Base-by-base conservation (phyloP, 2,329 filamentous ascomycete species). In the Cladophialophora bantiana region DNA sequence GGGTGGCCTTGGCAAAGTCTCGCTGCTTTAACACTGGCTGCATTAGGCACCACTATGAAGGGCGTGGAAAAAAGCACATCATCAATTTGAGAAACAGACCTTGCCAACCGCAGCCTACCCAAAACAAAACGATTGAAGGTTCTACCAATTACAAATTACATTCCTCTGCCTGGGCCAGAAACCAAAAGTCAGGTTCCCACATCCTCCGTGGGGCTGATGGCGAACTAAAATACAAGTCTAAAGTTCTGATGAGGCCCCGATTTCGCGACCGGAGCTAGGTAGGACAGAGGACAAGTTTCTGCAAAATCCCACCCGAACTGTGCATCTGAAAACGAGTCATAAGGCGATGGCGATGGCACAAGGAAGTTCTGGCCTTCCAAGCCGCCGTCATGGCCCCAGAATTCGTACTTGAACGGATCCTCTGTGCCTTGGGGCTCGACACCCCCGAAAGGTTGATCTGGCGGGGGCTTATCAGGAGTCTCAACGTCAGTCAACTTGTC, bases 211-310 rank as follows among this genome's bases (percentile, higher is more conserved):
- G 2, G 4, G 18, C 9, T 42, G 5, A 50, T 20, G 18, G 18
- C 45, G 20, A 50, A 50, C 18, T 50, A 50, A 50, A 50, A 50
- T 50, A 50, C 45, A 50, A 50, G 45, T 31, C 18, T 50, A 50
- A 50, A 20, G 45, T n/a, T 50, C 45, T 50, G 45, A 26, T 50
- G 45, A 50, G 1, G 18, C 1, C 45, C 45, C 9, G 45, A 50
- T 20, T 50, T 50, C 45, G 18, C n/a, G 13, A 18, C 45, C 9
- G 45, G 45, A 7, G 45, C 45, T 9, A 50, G 45, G 45, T 50
- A 50, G 9, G 45, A 50, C 4, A 50, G 45, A 50, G 45, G 45
- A 20, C 45, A 50, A 4, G 45, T 26, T 26, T 50, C 45, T 12
- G 45, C 18, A 26, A 50, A 50, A 50, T 50, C 20, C 45, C 45